phyloP scores from a whole-genome alignment of 1,284 basidiomycete species.

The Rhizoctonia solani region DNA sequence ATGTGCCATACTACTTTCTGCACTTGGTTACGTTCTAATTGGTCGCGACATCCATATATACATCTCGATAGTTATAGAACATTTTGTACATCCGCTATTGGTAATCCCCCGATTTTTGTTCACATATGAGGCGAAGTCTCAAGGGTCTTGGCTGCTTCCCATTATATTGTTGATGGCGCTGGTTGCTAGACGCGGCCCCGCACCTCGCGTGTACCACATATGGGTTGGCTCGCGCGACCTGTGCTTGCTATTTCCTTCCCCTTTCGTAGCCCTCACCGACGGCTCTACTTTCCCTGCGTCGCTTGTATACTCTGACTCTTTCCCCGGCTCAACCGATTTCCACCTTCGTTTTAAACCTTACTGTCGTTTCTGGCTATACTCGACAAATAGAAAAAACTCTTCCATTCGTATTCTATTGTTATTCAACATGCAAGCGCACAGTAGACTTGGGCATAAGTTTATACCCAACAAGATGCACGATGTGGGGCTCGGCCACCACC shows the following conservation, averaged over 20 bases:
- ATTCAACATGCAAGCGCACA: too few relatives aligned
- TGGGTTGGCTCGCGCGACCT: background rate
- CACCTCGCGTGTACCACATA: background rate
- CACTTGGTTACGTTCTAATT: too few relatives aligned
- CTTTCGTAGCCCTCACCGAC: background rate
- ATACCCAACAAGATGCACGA: slow-evolving; percentile 8
- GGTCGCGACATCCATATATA: too few relatives aligned
- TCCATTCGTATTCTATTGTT: too few relatives aligned
- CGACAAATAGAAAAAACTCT: too few relatives aligned
- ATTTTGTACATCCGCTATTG: background rate
- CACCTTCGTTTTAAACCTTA: slow-evolving; percentile 19
- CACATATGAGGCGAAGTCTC: background rate
- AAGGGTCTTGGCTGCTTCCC: slow-evolving; percentile 26
- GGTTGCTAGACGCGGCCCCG: slow-evolving; percentile 12
- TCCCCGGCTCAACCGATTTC: background rate
- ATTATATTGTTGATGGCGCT: slow-evolving; percentile 12
- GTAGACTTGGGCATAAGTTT: background rate
- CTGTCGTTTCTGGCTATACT: slow-evolving; percentile 6
- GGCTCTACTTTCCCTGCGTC: background rate
- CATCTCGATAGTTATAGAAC: too few relatives aligned
- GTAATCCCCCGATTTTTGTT: background rate
- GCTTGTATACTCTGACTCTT: background rate
- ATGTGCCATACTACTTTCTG: too few relatives aligned
- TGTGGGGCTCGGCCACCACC: background rate
- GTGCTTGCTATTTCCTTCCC: background rate